Conservation (phyloP, 306 rosid species). For the Lupinus albus region DNA sequence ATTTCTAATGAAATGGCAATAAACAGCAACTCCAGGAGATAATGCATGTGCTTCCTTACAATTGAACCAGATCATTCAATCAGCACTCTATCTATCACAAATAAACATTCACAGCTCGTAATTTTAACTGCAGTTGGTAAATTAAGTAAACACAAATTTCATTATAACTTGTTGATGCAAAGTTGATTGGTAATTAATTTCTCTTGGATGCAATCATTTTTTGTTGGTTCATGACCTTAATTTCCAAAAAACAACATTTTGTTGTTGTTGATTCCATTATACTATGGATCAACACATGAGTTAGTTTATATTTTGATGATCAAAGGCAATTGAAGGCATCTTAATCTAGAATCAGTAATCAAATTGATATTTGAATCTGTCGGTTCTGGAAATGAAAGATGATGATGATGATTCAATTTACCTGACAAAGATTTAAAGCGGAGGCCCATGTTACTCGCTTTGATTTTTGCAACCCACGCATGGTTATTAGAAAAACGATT, state of each 20-base stretch:
- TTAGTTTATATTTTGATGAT: no score
- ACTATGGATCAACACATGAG: no score
- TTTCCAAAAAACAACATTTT: no score
- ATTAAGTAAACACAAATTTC: not conserved
- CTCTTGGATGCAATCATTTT: conserved; percentile 5
- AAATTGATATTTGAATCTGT: not conserved
- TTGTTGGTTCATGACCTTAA: no score
- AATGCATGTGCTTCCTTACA: conserved; percentile 8
- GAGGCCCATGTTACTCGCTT: conserved; percentile 89
- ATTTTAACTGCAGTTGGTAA: not conserved
- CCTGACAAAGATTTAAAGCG: conserved; percentile 89
- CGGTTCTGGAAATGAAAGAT: no score
- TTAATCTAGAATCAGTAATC: no score
- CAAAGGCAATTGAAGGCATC: no score
- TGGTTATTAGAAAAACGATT: conserved; percentile 39
- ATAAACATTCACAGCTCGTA: not conserved
- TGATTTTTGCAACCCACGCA: conserved; percentile 77
- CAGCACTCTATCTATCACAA: not conserved
- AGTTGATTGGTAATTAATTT: conserved; percentile 3
- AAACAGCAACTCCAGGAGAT: not conserved
- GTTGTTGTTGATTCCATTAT: no score
- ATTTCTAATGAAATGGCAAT: conserved; percentile 16
- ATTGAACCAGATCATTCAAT: conserved; percentile 14
- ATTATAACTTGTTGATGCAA: conserved; percentile 5
- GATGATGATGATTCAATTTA: conserved; percentile 47